Evolutionary conservation across 2,329 filamentous ascomycete genomes (phyloP).

Genomic region (Volutella citrinella): DNA sequence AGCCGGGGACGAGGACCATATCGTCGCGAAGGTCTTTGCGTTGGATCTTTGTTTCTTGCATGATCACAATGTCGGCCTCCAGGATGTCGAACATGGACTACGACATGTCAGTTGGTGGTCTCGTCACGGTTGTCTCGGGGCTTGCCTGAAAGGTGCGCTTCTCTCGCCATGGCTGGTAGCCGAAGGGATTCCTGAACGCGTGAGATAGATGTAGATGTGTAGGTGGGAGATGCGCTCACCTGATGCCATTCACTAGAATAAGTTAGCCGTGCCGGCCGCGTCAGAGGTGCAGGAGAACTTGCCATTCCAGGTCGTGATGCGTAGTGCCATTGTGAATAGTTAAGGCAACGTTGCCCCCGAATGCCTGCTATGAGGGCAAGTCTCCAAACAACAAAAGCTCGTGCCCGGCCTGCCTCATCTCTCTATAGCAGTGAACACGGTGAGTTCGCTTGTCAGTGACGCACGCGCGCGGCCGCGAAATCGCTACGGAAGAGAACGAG

Average conservation of each 20-base stretch:
- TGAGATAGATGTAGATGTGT: no score
- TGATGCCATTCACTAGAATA: conserved; percentile 71
- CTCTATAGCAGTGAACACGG: not conserved
- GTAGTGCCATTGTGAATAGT: conserved; percentile 59
- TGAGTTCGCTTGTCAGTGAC: conserved; percentile 2
- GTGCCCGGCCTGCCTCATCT: conserved; percentile 1
- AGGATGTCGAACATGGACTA: conserved; percentile 92
- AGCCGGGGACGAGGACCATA: conserved; percentile 91
- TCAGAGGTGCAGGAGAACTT: conserved; percentile 22
- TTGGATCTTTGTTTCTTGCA: conserved; percentile 97
- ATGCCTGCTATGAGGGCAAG: not conserved
- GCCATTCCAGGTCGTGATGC: conserved; percentile 89
- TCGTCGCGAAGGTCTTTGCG: conserved; percentile 88
- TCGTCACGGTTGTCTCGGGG: no score
- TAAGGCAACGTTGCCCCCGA: not conserved
- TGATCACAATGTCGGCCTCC: conserved; percentile 87
- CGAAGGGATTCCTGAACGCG: conserved; percentile 71
- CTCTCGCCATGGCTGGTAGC: conserved; percentile 79
- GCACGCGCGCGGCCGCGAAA: conserved; percentile 4
- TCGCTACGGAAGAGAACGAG: no score
- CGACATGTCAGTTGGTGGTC: conserved; percentile 1
- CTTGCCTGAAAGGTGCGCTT: conserved; percentile 65
- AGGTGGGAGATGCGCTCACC: no score
- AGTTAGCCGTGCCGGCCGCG: conserved; percentile 5
- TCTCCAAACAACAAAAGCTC: not conserved